Evolutionary conservation across 257 asterid species (phyloP).

Genomic region (Craterostigma plantagineum): DNA sequence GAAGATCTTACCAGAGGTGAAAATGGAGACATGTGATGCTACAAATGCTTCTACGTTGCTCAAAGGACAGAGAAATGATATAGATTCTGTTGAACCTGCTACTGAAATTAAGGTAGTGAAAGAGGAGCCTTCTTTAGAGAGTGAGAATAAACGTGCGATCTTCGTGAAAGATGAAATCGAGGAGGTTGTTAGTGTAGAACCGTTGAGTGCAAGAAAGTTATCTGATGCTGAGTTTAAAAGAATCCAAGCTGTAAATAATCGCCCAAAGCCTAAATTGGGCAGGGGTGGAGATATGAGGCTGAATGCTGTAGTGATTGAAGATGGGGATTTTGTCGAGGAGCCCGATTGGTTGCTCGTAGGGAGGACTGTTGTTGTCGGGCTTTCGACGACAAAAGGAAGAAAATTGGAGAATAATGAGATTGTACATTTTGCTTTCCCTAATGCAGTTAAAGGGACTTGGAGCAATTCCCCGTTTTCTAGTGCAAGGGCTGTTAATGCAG

Average conservation of each 20-base stretch:
- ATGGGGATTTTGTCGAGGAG: constrained; percentile 65
- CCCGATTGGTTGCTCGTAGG: constrained; percentile 74
- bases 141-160: constrained; percentile 3
- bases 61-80: too few relatives aligned
- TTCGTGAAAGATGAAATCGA: constrained; percentile 16
- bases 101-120: constrained; percentile 8
- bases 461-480: constrained; percentile 16
- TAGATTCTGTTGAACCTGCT: too few relatives aligned
- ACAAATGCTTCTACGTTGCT: not conserved
- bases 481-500: constrained; percentile 28
- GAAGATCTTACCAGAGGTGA: not conserved
- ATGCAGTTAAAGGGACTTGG: constrained; percentile 9
- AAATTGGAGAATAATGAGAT: constrained; percentile 72
- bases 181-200: constrained; percentile 22
- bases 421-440: constrained; percentile 58
- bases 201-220: constrained; percentile 28
- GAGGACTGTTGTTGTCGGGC: constrained; percentile 45
- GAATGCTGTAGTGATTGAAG: constrained; percentile 44
- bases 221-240: constrained; percentile 18
- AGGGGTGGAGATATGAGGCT: constrained; percentile 16
- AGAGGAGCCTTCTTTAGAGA: constrained; percentile 12
- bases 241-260: constrained; percentile 6
- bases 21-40: constrained; percentile 5
- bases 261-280: constrained; percentile 10
- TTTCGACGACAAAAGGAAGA: constrained; percentile 70